Percentiles rank a stretch among this genome's conserved stretches.
Conservation (phyloP, 78 protist species). For the Planoprotostelium fungivorum region DNA sequence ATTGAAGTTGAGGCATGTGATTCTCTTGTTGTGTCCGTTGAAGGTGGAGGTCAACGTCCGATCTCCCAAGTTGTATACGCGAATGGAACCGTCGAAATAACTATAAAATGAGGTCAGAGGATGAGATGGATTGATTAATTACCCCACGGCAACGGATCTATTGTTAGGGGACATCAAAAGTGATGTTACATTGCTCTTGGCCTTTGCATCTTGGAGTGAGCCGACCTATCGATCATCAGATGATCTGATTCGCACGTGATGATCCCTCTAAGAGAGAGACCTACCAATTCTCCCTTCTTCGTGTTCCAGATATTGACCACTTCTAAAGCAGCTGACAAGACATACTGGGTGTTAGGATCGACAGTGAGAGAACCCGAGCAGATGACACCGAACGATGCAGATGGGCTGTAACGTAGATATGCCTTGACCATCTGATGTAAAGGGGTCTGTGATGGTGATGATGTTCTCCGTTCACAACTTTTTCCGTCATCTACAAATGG, state of each 20-base stretch:
- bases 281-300: background rate
- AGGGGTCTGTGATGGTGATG: background rate
- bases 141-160: background rate
- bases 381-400: background rate
- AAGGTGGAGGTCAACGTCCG: constrained; percentile 17
- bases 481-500: too few species aligned
- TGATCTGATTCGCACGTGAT: background rate
- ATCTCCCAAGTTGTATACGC: constrained; percentile 44
- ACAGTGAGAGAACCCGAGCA: background rate
- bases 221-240: background rate
- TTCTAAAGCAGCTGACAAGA: background rate
- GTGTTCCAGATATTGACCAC: background rate
- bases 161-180: background rate
- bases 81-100: constrained; percentile 66
- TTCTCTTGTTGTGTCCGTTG: constrained; percentile 67
- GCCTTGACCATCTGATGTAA: background rate
- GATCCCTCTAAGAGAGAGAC: background rate
- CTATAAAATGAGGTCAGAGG: background rate
- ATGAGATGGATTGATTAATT: background rate
- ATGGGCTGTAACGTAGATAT: background rate
- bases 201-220: background rate
- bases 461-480: too few species aligned
- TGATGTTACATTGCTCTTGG: background rate
- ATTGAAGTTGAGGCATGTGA: constrained; percentile 57
- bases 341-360: background rate